Conservation (phyloP, 257 asterid genomes). For the Fraxinus cuspidata region DNA sequence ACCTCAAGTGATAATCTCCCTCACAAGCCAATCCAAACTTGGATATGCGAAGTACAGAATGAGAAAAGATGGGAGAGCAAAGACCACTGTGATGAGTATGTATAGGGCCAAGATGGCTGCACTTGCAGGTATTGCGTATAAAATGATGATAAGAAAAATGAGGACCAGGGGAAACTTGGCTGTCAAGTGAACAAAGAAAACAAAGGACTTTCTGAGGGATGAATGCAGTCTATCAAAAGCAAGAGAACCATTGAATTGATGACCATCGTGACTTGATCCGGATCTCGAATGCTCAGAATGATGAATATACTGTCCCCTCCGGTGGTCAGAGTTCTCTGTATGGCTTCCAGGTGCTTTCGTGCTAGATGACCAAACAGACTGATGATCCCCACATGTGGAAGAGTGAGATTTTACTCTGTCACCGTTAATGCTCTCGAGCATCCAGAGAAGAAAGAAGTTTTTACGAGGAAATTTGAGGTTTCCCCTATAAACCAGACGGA, state of each 20-base stretch:
- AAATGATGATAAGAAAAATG: constrained; percentile 65
- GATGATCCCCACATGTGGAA: constrained; percentile 54
- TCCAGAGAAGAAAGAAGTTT: constrained; percentile 94
- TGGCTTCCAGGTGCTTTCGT: constrained; percentile 35
- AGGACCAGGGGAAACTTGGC: constrained; percentile 86
- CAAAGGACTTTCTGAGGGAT: constrained; percentile 56
- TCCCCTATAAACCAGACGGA: constrained; percentile 75
- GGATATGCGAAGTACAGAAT: constrained; percentile 92
- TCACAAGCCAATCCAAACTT: constrained; percentile 88
- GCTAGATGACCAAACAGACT: constrained; percentile 51
- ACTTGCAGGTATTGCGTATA: constrained; percentile 85
- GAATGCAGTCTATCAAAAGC: constrained; percentile 61
- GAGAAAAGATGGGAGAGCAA: constrained; percentile 83
- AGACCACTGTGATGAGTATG: constrained; percentile 66
- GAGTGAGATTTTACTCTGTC: constrained; percentile 69
- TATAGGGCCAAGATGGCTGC: constrained; percentile 84
- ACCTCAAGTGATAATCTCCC: constrained; percentile 77
- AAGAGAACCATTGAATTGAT: constrained; percentile 33
- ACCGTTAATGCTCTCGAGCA: constrained; percentile 96
- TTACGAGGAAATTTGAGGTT: constrained; percentile 83
- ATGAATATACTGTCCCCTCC: constrained; percentile 41
- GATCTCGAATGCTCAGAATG: constrained; percentile 38
- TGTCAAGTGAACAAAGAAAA: constrained; percentile 74
- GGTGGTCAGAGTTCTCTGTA: constrained; percentile 33
- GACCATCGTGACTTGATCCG: constrained; percentile 40